Evolutionary conservation across 2,329 filamentous ascomycete genomes (phyloP).

Genomic region (Dactylellina parvicollis): DNA sequence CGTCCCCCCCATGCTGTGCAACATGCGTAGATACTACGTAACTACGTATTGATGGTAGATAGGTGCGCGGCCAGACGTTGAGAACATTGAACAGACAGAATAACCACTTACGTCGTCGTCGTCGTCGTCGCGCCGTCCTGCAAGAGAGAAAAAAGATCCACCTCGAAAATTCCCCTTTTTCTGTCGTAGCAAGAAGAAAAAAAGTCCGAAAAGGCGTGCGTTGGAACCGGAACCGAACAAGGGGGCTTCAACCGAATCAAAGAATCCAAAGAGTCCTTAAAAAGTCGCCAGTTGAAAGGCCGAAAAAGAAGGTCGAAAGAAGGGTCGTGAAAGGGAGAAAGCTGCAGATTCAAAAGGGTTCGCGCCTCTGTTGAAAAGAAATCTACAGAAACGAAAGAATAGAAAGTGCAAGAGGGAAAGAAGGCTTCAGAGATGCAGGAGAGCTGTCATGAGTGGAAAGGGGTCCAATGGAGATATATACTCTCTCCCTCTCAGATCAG

Average conservation of each 20-base stretch:
- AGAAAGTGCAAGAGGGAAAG: constrained; percentile 51
- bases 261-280: constrained; percentile 12
- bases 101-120: constrained; percentile 49
- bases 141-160: constrained; percentile 48
- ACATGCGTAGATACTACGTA: constrained; percentile 5
- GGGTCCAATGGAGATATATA: constrained; percentile 54
- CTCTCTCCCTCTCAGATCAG: background rate
- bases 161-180: constrained; percentile 50
- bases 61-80: background rate
- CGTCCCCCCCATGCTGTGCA: constrained; percentile 22
- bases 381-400: constrained; percentile 54
- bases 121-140: constrained; percentile 11
- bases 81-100: background rate
- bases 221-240: constrained; percentile 44
- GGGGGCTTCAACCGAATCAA: constrained; percentile 35
- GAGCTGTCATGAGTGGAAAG: constrained; percentile 55
- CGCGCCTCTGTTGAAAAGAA: constrained; percentile 38
- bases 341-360: constrained; percentile 36
- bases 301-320: constrained; percentile 58
- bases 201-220: constrained; percentile 33
- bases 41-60: background rate
- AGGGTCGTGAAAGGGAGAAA: constrained; percentile 53
- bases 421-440: constrained; percentile 55
- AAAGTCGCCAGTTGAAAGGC: constrained; percentile 41
- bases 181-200: constrained; percentile 40